Percentiles rank a stretch among this genome's conserved stretches.
Evolutionary conservation across 371 early-diverging fungal species (phyloP).

Genomic region (Apophysomyces elegans): DNA sequence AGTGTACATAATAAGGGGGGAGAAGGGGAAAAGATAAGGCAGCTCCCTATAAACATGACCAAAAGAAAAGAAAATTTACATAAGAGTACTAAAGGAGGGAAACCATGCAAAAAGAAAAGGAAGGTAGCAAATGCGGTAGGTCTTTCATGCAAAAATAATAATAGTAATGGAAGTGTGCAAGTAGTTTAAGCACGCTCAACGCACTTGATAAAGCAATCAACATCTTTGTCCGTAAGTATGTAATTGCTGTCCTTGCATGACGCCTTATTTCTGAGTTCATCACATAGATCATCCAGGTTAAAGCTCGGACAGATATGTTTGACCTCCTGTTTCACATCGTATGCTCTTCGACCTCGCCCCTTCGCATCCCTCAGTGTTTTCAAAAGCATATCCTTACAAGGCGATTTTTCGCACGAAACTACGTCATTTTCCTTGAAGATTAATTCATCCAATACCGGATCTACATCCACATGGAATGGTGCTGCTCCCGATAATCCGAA

Average conservation of each 20-base stretch:
- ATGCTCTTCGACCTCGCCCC: conserved; percentile 24
- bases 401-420: not conserved
- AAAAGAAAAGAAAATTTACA: conserved; percentile 4
- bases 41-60: not conserved
- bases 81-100: not conserved
- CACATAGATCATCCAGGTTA: conserved; percentile 32
- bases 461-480: conserved; percentile 10
- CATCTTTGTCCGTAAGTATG: conserved; percentile 15
- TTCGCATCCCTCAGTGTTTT: conserved; percentile 15
- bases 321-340: conserved; percentile 25
- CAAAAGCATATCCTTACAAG: conserved; percentile 1
- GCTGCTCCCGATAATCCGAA: conserved; percentile 40
- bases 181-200: conserved; percentile 7
- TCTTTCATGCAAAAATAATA: not conserved
- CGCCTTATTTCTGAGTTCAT: conserved; percentile 23
- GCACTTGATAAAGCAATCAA: conserved; percentile 13
- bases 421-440: not conserved
- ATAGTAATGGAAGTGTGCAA: not conserved
- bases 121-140: not conserved
- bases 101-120: conserved; percentile 1
- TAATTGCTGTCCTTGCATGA: conserved; percentile 10
- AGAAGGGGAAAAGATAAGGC: not conserved
- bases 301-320: conserved; percentile 31
- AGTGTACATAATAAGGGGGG: not conserved
- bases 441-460: not conserved